These are phyloP conservation scores for Saposhnikovia divaricata DNA, from an alignment of 129 eudicot genomes.

Conservation along the genomic window DNA sequence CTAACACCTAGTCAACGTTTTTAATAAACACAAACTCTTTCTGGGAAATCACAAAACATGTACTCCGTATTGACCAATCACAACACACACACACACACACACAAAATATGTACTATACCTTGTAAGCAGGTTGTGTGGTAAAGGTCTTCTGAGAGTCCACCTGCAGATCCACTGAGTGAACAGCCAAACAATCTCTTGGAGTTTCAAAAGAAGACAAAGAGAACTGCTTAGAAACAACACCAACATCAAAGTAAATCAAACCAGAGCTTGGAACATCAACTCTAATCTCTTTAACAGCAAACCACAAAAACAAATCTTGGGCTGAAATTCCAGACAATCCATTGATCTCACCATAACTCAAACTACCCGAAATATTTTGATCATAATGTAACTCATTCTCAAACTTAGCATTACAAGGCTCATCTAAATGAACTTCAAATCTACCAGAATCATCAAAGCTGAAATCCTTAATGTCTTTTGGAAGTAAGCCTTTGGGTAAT, in stretches of 20 bases:
- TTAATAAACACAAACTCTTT: background rate
- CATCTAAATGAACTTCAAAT: conserved; percentile 59
- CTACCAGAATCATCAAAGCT: conserved; percentile 45
- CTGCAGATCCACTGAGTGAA: conserved; percentile 6
- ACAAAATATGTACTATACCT: background rate
- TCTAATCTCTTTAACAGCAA: conserved; percentile 17
- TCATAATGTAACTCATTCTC: conserved; percentile 84
- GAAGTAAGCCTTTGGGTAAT: conserved; percentile 70
- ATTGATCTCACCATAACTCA: conserved; percentile 53
- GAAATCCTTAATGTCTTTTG: conserved; percentile 62
- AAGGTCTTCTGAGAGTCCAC: background rate
- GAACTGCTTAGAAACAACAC: conserved; percentile 27
- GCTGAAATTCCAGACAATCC: conserved; percentile 65
- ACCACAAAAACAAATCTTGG: conserved; percentile 52
- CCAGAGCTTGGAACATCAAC: conserved; percentile 27
- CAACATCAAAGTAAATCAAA: conserved; percentile 23
- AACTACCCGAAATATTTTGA: conserved; percentile 49
- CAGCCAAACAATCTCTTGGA: conserved; percentile 18
- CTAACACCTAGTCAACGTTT: background rate
- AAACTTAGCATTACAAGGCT: conserved; percentile 65
- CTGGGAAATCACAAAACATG: background rate
- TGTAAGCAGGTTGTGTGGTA: background rate
- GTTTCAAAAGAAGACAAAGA: conserved; percentile 23
- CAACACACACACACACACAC: background rate
- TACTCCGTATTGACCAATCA: background rate